phyloP scores from a whole-genome alignment of 164 flowering plant genomes.

The Tetrastigma voinierianum region DNA sequence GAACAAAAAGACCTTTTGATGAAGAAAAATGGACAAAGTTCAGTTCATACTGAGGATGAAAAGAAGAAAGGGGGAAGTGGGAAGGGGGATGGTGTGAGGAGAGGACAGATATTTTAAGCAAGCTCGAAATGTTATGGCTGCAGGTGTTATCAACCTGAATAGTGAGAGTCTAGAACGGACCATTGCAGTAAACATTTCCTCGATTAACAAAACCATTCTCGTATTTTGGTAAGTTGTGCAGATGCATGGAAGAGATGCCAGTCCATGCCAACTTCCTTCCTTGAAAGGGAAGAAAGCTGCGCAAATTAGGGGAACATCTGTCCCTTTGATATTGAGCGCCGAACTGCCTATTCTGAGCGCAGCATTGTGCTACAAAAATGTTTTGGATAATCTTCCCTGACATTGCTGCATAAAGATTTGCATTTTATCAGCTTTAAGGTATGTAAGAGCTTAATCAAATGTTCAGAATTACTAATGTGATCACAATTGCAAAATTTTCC shows the following conservation, averaged over 20 bases:
- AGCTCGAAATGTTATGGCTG: conserved; percentile 11
- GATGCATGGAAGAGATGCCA: conserved; percentile 66
- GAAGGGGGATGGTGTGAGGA: too few species aligned
- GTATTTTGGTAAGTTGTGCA: conserved; percentile 47
- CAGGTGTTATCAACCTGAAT: conserved; percentile 44
- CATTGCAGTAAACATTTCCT: conserved; percentile 79
- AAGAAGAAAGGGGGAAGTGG: too few species aligned
- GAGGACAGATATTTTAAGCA: not conserved
- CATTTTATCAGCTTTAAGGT: conserved; percentile 41
- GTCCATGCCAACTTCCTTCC: conserved; percentile 76
- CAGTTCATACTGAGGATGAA: not conserved
- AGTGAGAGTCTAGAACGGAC: conserved; percentile 86
- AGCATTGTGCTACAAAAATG: conserved; percentile 57
- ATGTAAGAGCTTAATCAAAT: conserved; percentile 13
- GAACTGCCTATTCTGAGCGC: conserved; percentile 64
- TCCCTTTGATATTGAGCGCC: conserved; percentile 45
- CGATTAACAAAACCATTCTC: conserved; percentile 49
- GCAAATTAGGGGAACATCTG: conserved; percentile 43
- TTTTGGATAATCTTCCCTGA: conserved; percentile 85
- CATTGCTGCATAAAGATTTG: conserved; percentile 82
- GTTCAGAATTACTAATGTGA: not conserved
- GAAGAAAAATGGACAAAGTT: not conserved
- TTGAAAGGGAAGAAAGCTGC: conserved; percentile 60
- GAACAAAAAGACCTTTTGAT: not conserved
- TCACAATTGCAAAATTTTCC: not conserved